Conservation (phyloP, 805 yeast genomes). For the Starmerella lactis-condensi region DNA sequence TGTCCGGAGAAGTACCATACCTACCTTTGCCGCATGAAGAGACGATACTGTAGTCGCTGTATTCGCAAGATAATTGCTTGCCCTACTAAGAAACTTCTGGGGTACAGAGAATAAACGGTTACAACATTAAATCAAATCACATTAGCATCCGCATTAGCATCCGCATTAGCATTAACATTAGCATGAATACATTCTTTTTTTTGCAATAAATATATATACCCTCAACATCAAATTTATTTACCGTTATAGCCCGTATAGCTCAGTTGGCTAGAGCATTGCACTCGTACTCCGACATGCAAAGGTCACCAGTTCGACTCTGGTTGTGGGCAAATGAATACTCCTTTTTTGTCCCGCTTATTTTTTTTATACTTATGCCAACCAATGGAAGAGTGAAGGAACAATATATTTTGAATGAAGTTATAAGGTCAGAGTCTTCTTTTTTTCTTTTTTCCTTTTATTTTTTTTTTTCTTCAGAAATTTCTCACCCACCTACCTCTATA, state of each 20-base stretch:
- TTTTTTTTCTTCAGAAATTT: too few species aligned
- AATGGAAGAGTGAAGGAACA: background rate
- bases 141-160: too few species aligned
- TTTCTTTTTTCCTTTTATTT: too few species aligned
- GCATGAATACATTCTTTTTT: background rate
- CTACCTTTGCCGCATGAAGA: too few species aligned
- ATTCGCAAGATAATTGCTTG: too few species aligned
- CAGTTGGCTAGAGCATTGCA: slow-evolving; percentile 17
- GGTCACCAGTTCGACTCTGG: slow-evolving; percentile 17
- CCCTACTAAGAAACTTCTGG: too few species aligned
- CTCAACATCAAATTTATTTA: too few species aligned
- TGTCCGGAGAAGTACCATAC: too few species aligned
- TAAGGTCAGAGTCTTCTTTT: background rate
- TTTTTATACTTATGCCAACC: background rate
- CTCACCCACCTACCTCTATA: too few species aligned
- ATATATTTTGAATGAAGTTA: background rate
- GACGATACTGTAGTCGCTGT: too few species aligned
- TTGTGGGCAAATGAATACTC: slow-evolving; percentile 12
- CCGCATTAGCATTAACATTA: background rate
- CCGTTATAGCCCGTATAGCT: slow-evolving; percentile 14
- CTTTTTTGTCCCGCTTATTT: slow-evolving; percentile 1
- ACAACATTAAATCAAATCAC: too few species aligned
- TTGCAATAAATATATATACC: background rate
- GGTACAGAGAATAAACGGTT: too few species aligned
- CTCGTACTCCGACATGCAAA: slow-evolving; percentile 15